Conservation (phyloP, 305 asterid species). For the Coffea humblotiana region DNA sequence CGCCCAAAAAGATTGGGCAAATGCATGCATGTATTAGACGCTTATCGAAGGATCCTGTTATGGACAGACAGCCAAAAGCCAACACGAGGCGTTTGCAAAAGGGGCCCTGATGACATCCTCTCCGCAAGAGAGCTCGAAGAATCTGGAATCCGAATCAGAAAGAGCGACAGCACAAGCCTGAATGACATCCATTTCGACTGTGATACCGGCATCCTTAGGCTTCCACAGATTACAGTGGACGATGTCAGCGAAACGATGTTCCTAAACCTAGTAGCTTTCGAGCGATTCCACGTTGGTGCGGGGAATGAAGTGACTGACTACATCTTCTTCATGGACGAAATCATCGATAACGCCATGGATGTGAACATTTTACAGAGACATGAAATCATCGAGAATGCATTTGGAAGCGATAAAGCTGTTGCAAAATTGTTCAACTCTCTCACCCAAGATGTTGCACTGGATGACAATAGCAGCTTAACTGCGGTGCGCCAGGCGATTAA, state of each 20-base stretch:
- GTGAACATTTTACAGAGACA: conserved; percentile 41
- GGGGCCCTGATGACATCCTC: conserved; percentile 29
- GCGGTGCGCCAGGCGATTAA: conserved; percentile 31
- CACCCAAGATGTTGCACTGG: conserved; percentile 44
- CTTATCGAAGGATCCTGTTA: conserved; percentile 28
- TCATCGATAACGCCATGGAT: conserved; percentile 44
- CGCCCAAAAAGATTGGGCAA: conserved; percentile 13
- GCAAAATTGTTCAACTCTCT: conserved; percentile 52
- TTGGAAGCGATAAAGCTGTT: conserved; percentile 51
- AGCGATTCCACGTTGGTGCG: conserved; percentile 31
- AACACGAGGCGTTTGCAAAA: too few relatives aligned
- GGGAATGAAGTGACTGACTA: conserved; percentile 49
- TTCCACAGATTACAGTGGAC: conserved; percentile 46
- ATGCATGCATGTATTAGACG: conserved; percentile 38
- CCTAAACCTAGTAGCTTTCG: conserved; percentile 35
- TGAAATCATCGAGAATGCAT: conserved; percentile 29
- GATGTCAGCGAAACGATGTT: conserved; percentile 43
- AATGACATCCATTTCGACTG: conserved; percentile 40
- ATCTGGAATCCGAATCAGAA: conserved; percentile 44
- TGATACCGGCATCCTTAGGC: conserved; percentile 37
- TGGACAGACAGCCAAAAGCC: neutral
- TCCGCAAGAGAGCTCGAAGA: conserved; percentile 53
- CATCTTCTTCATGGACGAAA: conserved; percentile 56
- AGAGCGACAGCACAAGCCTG: conserved; percentile 35
- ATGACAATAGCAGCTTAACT: conserved; percentile 2